Evolutionary conservation across 164 flowering plant genomes (phyloP).

Genomic region (Sextonia rubra): DNA sequence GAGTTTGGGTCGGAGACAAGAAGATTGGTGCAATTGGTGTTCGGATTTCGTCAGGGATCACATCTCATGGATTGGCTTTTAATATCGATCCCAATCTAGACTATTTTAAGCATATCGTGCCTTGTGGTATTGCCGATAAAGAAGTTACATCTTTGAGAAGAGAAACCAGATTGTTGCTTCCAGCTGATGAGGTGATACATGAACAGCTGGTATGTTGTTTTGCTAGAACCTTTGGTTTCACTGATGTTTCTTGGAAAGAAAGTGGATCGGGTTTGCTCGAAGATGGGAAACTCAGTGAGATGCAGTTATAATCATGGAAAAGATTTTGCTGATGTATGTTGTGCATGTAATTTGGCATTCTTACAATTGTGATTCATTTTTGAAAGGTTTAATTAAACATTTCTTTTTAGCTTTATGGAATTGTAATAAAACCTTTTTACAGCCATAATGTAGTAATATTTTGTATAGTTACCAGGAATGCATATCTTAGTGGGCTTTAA

Average conservation of each 20-base stretch:
- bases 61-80: constrained; percentile 93
- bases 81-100: constrained; percentile 84
- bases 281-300: constrained; percentile 5
- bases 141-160: constrained; percentile 80
- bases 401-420: neutral
- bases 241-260: constrained; percentile 41
- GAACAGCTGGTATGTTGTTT: constrained; percentile 81
- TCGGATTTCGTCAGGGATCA: constrained; percentile 71
- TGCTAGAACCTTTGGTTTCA: constrained; percentile 46
- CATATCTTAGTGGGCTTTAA: neutral
- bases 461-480: neutral
- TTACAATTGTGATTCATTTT: neutral
- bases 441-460: neutral
- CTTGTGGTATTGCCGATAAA: constrained; percentile 89
- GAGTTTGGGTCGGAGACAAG: constrained; percentile 86
- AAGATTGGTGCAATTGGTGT: constrained; percentile 98
- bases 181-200: constrained; percentile 64
- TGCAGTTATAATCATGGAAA: neutral
- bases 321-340: neutral
- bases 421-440: neutral
- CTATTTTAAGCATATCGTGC: constrained; percentile 83
- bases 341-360: neutral
- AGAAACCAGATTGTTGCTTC: constrained; percentile 58
- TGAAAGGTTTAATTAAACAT: neutral
- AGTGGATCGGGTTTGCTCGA: constrained; percentile 13